These are phyloP conservation scores for Chrysosphaeria jannelii DNA, from an alignment of 2,329 filamentous ascomycete species.

Conservation along the genomic window DNA sequence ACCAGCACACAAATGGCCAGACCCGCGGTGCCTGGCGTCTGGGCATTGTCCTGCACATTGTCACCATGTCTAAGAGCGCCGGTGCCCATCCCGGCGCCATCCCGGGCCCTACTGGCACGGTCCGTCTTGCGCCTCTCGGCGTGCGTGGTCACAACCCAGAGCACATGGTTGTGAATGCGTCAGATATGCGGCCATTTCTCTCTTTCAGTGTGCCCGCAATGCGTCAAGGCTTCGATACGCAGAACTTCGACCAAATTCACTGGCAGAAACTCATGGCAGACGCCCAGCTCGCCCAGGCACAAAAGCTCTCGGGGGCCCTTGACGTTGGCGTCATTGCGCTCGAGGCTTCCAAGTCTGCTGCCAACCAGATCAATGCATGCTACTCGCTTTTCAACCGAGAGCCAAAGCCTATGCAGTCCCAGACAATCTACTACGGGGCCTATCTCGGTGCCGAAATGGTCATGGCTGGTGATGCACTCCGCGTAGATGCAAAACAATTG, in stretches of 20 bases:
- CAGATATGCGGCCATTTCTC: slow-evolving; percentile 10
- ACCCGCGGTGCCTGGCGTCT: slow-evolving; percentile 9
- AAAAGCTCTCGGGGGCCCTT: slow-evolving; percentile 3
- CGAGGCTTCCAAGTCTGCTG: slow-evolving; percentile 11
- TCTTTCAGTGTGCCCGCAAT: slow-evolving; percentile 10
- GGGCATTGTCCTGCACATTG: slow-evolving; percentile 7
- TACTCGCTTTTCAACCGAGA: slow-evolving; percentile 8
- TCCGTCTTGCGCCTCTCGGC: slow-evolving; percentile 8
- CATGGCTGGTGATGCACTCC: slow-evolving; percentile 9
- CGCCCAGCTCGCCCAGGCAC: no score
- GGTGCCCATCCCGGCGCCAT: slow-evolving; percentile 2
- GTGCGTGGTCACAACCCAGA: slow-evolving; percentile 4
- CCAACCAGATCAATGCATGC: slow-evolving; percentile 9
- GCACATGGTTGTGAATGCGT: slow-evolving; percentile 5
- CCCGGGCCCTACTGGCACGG: slow-evolving; percentile 5
- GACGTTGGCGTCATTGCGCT: slow-evolving; percentile 6
- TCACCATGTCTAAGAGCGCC: no score
- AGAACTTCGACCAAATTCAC: slow-evolving; percentile 7
- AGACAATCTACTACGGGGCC: slow-evolving; percentile 7
- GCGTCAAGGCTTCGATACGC: slow-evolving; percentile 6
- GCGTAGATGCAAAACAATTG: slow-evolving; percentile 18
- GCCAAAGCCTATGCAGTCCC: slow-evolving; percentile 3
- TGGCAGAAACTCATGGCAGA: slow-evolving; percentile 6
- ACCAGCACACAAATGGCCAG: slow-evolving; percentile 8
- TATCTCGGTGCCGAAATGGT: slow-evolving; percentile 11